Percentiles rank a stretch among this genome's conserved stretches.
phyloP scores from a whole-genome alignment of 2,329 filamentous ascomycete genomes.

The Venturia effusa region DNA sequence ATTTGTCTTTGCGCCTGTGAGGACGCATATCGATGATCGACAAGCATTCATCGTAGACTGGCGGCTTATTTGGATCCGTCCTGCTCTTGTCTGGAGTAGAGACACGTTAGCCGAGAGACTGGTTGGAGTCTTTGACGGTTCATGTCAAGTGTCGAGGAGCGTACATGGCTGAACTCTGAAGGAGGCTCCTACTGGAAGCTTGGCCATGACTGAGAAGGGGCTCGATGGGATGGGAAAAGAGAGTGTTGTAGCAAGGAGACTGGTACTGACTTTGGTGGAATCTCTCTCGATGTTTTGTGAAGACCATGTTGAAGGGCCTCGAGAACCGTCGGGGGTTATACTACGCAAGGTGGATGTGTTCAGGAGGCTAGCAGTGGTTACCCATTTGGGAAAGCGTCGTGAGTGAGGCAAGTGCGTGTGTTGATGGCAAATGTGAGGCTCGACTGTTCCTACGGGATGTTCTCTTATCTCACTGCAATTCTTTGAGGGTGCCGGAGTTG shows the following conservation, averaged over 20 bases:
- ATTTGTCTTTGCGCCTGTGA: constrained; percentile 1
- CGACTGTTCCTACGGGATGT: not conserved
- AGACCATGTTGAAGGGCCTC: not conserved
- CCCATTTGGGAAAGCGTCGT: constrained; percentile 1
- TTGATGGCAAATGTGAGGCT: not conserved
- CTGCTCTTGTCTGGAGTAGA: not conserved
- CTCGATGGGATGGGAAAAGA: not conserved
- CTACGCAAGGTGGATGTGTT: not conserved
- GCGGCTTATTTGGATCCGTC: not conserved
- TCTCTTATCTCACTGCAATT: not conserved
- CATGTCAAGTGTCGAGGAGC: not conserved
- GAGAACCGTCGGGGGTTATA: not conserved
- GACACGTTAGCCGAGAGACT: not conserved
- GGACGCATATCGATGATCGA: constrained; percentile 4
- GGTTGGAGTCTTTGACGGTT: not conserved
- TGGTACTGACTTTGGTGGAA: not conserved
- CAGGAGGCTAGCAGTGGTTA: not conserved
- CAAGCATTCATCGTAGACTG: constrained; percentile 4
- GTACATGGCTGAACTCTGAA: constrained; percentile 1
- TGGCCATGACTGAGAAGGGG: not conserved
- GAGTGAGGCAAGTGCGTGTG: not conserved
- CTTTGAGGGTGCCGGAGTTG: not conserved
- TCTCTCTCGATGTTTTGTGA: not conserved
- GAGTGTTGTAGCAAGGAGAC: not conserved
- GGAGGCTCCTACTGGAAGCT: not conserved